Conservation (phyloP, 2,329 filamentous ascomycete genomes). For the Apiospora koreana region DNA sequence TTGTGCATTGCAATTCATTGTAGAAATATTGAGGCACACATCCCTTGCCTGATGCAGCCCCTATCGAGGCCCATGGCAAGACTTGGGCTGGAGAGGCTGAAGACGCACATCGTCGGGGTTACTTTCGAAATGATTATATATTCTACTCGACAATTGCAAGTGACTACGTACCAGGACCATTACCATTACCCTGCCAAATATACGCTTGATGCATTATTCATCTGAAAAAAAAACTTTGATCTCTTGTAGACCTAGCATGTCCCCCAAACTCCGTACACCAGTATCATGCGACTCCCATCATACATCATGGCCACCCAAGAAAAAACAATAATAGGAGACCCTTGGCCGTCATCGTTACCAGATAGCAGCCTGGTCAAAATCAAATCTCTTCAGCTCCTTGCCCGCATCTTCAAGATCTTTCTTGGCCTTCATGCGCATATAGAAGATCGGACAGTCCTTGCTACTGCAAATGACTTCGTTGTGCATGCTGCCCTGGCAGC, state of each 20-base stretch:
- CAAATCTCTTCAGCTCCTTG: conserved; percentile 87
- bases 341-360: conserved; percentile 40
- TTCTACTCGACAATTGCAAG: background rate
- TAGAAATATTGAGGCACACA: too few species aligned
- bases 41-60: background rate
- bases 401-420: conserved; percentile 96
- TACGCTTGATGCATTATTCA: conserved; percentile 2
- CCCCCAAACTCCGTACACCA: conserved; percentile 8
- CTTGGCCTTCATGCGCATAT: conserved; percentile 99
- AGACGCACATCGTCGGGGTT: background rate
- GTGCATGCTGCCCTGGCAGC: conserved; percentile 97
- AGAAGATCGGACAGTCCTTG: conserved; percentile 98
- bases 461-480: conserved; percentile 97
- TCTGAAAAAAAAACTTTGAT: background rate
- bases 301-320: background rate
- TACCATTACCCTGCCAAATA: background rate
- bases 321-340: background rate
- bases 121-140: background rate
- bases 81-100: background rate
- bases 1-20: background rate
- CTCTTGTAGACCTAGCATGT: background rate
- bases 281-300: background rate
- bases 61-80: background rate
- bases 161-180: background rate
- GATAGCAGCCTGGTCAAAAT: conserved; percentile 74